phyloP scores from a whole-genome alignment of 371 early-diverging fungal genomes.

The Lichtheimia hyalospora region DNA sequence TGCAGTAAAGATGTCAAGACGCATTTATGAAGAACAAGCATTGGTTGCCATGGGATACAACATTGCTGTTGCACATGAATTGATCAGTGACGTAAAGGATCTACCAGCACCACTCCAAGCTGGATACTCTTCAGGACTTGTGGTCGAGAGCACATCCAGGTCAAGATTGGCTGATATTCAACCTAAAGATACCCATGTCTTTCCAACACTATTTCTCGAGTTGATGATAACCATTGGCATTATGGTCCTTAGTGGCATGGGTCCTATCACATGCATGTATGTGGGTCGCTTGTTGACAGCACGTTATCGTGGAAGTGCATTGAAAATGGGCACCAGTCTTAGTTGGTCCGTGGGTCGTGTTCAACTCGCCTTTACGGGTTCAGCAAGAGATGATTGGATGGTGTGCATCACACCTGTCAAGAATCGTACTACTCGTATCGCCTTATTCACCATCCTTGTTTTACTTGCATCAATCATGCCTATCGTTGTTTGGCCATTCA shows the following conservation, averaged over 20 bases:
- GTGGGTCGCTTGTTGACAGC: not conserved
- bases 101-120: not conserved
- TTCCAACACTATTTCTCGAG: not conserved
- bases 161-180: not conserved
- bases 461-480: not conserved
- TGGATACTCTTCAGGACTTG: not conserved
- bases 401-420: not conserved
- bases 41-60: slow-evolving; percentile 1
- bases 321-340: not conserved
- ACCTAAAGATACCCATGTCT: not conserved
- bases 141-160: not conserved
- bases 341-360: not conserved
- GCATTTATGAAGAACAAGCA: not conserved
- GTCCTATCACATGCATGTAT: not conserved
- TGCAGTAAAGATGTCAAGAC: not conserved
- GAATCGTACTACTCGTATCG: not conserved
- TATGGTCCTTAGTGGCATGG: not conserved
- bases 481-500: not conserved
- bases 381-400: slow-evolving; percentile 1
- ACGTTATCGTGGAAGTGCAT: not conserved
- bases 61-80: not conserved
- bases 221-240: not conserved
- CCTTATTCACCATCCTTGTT: not conserved
- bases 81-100: not conserved
- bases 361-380: not conserved